Conservation (phyloP, 148 eudicot genomes). For the Talinum fruticosum region DNA sequence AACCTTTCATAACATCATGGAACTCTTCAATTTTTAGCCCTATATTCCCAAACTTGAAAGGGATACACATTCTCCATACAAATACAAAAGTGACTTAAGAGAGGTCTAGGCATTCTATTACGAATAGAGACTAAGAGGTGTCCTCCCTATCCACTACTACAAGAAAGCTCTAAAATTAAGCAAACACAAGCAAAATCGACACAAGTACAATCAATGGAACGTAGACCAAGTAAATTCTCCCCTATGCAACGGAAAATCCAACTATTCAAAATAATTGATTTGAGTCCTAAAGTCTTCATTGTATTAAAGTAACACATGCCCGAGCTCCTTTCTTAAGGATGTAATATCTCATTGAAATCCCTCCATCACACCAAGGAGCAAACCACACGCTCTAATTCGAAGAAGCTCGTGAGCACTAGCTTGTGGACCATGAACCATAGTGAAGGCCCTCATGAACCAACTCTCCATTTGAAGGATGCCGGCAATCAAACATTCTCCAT, state of each 20-base stretch:
- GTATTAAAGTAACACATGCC: neutral
- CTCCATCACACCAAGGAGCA: neutral
- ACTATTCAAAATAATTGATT: neutral
- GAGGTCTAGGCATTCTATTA: too few species aligned
- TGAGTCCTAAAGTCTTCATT: neutral
- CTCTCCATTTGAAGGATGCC: neutral
- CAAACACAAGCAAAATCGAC: too few species aligned
- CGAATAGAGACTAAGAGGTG: too few species aligned
- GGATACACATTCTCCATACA: neutral
- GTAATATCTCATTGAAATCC: neutral
- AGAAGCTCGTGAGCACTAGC: too few species aligned
- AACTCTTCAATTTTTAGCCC: neutral
- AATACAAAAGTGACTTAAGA: neutral
- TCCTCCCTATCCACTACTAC: too few species aligned
- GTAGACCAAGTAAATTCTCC: neutral
- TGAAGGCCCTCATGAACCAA: neutral
- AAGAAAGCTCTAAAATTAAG: too few species aligned
- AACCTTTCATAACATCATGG: too few species aligned
- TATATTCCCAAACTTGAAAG: neutral
- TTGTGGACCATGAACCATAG: neutral
- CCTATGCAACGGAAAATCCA: neutral
- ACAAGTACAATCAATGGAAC: too few species aligned
- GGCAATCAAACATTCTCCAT: neutral
- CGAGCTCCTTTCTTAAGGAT: neutral
- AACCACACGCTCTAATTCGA: neutral